These are phyloP conservation scores for Allomyces macrogynus DNA, from an alignment of 192 early-diverging fungal species.

Conservation along the genomic window DNA sequence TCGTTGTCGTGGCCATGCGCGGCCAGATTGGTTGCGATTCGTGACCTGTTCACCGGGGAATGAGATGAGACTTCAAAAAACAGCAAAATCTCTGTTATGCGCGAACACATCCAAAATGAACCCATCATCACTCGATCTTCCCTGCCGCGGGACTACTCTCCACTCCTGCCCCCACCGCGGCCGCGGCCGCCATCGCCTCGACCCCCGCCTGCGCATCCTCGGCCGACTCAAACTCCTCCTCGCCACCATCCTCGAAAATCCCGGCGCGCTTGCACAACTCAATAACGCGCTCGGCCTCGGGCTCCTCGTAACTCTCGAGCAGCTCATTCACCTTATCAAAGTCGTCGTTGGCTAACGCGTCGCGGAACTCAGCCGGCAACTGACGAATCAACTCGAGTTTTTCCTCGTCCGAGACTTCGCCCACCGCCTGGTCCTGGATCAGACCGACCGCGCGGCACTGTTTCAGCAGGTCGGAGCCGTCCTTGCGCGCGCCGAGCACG, in stretches of 20 bases:
- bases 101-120: too few species aligned
- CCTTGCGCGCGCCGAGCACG: conserved; percentile 21
- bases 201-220: too few species aligned
- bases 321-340: background rate
- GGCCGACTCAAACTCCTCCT: conserved; percentile 27
- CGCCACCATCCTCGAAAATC: conserved; percentile 25
- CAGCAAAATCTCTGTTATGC: too few species aligned
- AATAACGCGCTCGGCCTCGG: background rate
- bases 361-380: background rate
- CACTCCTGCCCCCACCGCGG: too few species aligned
- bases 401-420: conserved; percentile 4
- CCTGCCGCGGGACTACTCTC: too few species aligned
- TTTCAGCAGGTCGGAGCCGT: background rate
- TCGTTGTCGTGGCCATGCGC: too few species aligned
- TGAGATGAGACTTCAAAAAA: too few species aligned
- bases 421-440: background rate
- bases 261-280: background rate
- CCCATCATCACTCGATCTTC: too few species aligned
- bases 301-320: background rate
- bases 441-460: background rate
- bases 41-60: too few species aligned
- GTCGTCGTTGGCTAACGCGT: background rate
- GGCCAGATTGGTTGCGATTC: too few species aligned
- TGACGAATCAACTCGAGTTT: background rate
- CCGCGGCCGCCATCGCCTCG: too few species aligned